Evolutionary conservation across 495 filamentous ascomycete genomes (phyloP).

Genomic region (Aspergillus sclerotioniger): DNA sequence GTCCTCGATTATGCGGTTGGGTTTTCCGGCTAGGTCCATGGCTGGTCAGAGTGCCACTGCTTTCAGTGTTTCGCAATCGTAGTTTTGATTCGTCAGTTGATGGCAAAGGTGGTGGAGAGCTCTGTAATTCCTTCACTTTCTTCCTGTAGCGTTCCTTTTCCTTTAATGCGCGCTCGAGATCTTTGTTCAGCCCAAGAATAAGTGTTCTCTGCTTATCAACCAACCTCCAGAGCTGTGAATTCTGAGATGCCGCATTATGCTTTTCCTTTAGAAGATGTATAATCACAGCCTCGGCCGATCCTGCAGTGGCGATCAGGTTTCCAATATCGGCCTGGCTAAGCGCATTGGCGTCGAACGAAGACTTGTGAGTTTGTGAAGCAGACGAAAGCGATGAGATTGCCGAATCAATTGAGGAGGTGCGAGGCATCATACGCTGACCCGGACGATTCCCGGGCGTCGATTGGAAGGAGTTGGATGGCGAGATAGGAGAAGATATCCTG

Average conservation of each 20-base stretch:
- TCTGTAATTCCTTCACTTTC: conserved; percentile 76
- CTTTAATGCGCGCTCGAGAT: conserved; percentile 85
- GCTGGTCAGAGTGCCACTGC: background rate
- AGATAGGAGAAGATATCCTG: conserved; percentile 32
- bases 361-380: conserved; percentile 61
- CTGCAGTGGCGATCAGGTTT: conserved; percentile 74
- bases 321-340: conserved; percentile 62
- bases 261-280: conserved; percentile 89
- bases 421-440: conserved; percentile 53
- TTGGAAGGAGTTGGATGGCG: conserved; percentile 30
- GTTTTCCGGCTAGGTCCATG: background rate
- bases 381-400: conserved; percentile 84
- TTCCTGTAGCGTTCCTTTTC: conserved; percentile 94
- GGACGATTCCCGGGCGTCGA: conserved; percentile 34
- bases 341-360: conserved; percentile 55
- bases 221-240: conserved; percentile 88
- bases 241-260: conserved; percentile 80
- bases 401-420: conserved; percentile 94
- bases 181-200: conserved; percentile 91
- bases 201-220: conserved; percentile 95
- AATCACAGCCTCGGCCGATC: conserved; percentile 86
- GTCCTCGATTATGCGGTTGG: background rate
- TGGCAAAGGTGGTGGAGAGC: conserved; percentile 50
- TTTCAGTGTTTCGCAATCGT: background rate
- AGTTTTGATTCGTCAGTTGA: conserved; percentile 18